Evolutionary conservation across 208 protist species (phyloP).

Genomic region (Entamoeba nuttalli): DNA sequence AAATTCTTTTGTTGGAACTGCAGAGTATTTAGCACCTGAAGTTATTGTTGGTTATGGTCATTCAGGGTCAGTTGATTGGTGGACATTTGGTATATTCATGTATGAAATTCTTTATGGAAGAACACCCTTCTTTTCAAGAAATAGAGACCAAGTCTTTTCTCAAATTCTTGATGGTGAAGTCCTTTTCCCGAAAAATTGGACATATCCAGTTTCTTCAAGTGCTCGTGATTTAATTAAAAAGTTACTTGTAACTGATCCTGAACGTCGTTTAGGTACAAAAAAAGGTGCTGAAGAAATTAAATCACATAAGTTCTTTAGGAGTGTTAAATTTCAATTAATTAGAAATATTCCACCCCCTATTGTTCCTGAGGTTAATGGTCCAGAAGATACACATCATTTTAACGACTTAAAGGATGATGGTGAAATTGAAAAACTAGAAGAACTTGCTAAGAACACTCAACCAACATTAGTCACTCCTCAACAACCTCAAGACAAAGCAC

Average conservation of each 20-base stretch:
- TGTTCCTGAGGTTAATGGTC: not conserved
- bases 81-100: conserved; percentile 1
- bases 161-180: not conserved
- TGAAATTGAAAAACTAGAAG: not conserved
- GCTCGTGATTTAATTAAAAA: not conserved
- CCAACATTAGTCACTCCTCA: not conserved
- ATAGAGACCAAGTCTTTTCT: not conserved
- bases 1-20: conserved; percentile 27
- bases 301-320: conserved; percentile 11
- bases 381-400: not conserved
- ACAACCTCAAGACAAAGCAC: not conserved
- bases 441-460: not conserved
- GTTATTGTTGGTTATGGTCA: conserved; percentile 29
- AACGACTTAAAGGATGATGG: not conserved
- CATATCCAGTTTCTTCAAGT: not conserved
- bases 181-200: not conserved
- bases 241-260: not conserved
- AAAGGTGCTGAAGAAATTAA: conserved; percentile 10
- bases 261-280: not conserved
- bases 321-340: conserved; percentile 3
- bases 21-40: conserved; percentile 48
- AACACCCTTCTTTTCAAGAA: conserved; percentile 8
- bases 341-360: not conserved
- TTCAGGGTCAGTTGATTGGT: conserved; percentile 19
- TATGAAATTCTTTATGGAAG: conserved; percentile 11